phyloP scores from a whole-genome alignment of 257 asterid species.

The Striga asiatica region DNA sequence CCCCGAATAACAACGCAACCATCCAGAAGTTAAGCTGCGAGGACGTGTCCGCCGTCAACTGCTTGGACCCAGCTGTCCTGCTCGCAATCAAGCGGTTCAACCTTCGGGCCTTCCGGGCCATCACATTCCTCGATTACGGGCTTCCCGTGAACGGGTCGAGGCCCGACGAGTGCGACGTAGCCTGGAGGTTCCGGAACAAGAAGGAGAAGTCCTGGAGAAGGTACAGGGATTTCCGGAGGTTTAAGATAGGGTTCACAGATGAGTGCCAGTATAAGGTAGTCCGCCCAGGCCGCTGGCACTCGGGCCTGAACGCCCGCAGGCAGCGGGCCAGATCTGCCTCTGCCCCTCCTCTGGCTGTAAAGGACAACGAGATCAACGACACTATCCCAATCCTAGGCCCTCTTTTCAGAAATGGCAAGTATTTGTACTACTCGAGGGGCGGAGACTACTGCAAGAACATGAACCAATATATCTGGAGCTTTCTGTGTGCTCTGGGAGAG shows the following conservation, averaged over 20 bases:
- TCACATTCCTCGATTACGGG: constrained; percentile 62
- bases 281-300: constrained; percentile 78
- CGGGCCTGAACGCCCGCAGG: constrained; percentile 84
- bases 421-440: constrained; percentile 86
- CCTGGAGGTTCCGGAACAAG: constrained; percentile 1
- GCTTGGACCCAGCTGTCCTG: constrained; percentile 72
- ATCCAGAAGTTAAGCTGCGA: constrained; percentile 48
- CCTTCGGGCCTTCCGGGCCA: constrained; percentile 56
- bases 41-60: constrained; percentile 48
- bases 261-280: constrained; percentile 57
- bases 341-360: constrained; percentile 25
- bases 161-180: constrained; percentile 62
- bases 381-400: constrained; percentile 62
- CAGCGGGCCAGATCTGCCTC: constrained; percentile 29
- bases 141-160: constrained; percentile 71
- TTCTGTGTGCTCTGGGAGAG: constrained; percentile 90
- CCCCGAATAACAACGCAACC: constrained; percentile 26
- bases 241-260: constrained; percentile 54
- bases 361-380: constrained; percentile 83
- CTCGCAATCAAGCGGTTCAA: constrained; percentile 66
- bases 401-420: constrained; percentile 58
- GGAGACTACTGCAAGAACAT: constrained; percentile 95
- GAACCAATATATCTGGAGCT: constrained; percentile 92
- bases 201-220: constrained; percentile 59
- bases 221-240: constrained; percentile 93